These are phyloP conservation scores for Trematosphaeria pertusa DNA, from an alignment of 2,329 filamentous ascomycete species.

Conservation along the genomic window DNA sequence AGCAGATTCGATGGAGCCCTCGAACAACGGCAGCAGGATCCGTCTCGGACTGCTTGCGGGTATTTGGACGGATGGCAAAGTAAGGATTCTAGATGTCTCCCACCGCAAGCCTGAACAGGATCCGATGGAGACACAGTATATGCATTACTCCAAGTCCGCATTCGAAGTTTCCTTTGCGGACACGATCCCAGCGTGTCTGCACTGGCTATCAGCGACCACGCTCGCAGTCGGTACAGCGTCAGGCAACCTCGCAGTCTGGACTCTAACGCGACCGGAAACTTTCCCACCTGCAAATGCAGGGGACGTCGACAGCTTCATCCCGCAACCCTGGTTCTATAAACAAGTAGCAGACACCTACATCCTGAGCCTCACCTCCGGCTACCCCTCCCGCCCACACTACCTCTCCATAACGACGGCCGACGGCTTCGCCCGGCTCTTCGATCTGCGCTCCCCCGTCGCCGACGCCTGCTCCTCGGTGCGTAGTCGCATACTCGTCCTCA, in stretches of 20 bases:
- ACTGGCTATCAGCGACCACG: slow-evolving; percentile 64
- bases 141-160: slow-evolving; percentile 55
- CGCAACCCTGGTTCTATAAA: slow-evolving; percentile 53
- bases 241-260: slow-evolving; percentile 64
- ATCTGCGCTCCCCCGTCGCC: slow-evolving; percentile 56
- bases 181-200: slow-evolving; percentile 62
- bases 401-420: slow-evolving; percentile 61
- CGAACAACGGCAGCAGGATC: slow-evolving; percentile 36
- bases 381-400: slow-evolving; percentile 61
- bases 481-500: slow-evolving; percentile 56
- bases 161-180: slow-evolving; percentile 60
- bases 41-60: slow-evolving; percentile 62
- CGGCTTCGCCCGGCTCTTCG: slow-evolving; percentile 62
- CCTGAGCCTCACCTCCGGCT: slow-evolving; percentile 56
- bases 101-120: slow-evolving; percentile 16
- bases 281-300: slow-evolving; percentile 12
- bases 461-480: slow-evolving; percentile 57
- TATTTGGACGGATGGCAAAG: slow-evolving; percentile 64
- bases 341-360: slow-evolving; percentile 57
- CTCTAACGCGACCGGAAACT: slow-evolving; percentile 48
- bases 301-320: slow-evolving; percentile 8
- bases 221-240: slow-evolving; percentile 64
- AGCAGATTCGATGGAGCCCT: slow-evolving; percentile 14
- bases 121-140: slow-evolving; percentile 29
- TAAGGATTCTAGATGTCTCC: slow-evolving; percentile 62